Percentiles rank a stretch among this genome's conserved stretches.
These are phyloP conservation scores for Medicago lupulina DNA, from an alignment of 306 rosid species.

Conservation along the genomic window DNA sequence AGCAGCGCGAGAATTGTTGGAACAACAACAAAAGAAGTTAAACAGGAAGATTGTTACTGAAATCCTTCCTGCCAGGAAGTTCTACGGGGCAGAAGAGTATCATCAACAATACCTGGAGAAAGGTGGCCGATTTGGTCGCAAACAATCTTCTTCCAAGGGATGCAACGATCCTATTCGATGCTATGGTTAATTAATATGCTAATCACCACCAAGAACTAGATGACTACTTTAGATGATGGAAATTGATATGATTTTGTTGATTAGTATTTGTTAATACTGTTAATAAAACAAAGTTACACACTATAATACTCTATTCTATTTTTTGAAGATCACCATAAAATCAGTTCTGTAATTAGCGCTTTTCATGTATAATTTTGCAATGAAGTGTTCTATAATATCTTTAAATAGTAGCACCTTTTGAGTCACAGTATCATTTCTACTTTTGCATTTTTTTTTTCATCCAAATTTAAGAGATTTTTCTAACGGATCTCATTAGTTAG, in stretches of 20 bases:
- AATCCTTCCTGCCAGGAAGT: conserved; percentile 87
- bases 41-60: conserved; percentile 82
- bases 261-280: conserved; percentile 35
- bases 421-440: background rate
- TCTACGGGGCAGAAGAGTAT: conserved; percentile 89
- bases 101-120: conserved; percentile 96
- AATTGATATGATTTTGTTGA: background rate
- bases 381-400: background rate
- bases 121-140: conserved; percentile 86
- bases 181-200: conserved; percentile 62
- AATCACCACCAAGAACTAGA: background rate
- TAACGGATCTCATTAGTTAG: background rate
- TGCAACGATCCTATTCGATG: conserved; percentile 94
- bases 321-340: conserved; percentile 28
- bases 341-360: conserved; percentile 6
- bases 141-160: conserved; percentile 80
- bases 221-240: conserved; percentile 27
- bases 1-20: conserved; percentile 68
- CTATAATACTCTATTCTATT: conserved; percentile 12
- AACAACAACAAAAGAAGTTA: conserved; percentile 59
- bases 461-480: background rate
- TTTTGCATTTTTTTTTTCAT: background rate
- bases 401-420: background rate
- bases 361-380: conserved; percentile 20
- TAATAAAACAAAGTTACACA: conserved; percentile 6